Evolutionary conservation across 2,329 filamentous ascomycete species (phyloP).

Genomic region (Tolypocladium endophyticum): DNA sequence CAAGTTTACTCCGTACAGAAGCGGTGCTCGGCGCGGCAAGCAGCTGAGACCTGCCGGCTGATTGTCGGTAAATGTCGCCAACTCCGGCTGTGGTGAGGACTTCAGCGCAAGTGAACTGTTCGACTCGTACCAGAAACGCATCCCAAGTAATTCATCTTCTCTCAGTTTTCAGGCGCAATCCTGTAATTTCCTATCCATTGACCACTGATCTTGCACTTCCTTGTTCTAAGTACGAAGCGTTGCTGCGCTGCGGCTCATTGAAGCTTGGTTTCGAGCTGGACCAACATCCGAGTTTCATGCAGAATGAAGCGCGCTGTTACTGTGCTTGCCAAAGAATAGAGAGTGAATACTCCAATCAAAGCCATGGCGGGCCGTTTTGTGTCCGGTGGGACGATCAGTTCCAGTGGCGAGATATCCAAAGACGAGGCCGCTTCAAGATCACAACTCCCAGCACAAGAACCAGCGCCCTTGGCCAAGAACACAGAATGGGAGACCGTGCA

Average conservation of each 20-base stretch:
- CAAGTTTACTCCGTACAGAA: background rate
- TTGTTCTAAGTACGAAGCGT: background rate
- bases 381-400: constrained; percentile 38
- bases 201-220: background rate
- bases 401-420: constrained; percentile 12
- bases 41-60: constrained; percentile 1
- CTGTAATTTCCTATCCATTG: background rate
- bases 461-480: constrained; percentile 8
- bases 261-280: background rate
- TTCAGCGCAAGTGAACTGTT: background rate
- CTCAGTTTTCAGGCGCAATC: background rate
- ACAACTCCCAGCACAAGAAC: constrained; percentile 5
- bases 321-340: background rate
- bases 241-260: background rate
- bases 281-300: background rate
- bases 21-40: background rate
- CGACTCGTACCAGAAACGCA: background rate
- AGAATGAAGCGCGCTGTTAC: background rate
- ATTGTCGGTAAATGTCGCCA: constrained; percentile 1
- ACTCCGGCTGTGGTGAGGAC: background rate
- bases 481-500: constrained; percentile 56
- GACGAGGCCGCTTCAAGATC: constrained; percentile 5
- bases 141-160: background rate
- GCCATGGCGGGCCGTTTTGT: constrained; percentile 46
- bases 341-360: background rate